phyloP scores from a whole-genome alignment of 169 alveolate genomes.

The Theileria orientalis region DNA sequence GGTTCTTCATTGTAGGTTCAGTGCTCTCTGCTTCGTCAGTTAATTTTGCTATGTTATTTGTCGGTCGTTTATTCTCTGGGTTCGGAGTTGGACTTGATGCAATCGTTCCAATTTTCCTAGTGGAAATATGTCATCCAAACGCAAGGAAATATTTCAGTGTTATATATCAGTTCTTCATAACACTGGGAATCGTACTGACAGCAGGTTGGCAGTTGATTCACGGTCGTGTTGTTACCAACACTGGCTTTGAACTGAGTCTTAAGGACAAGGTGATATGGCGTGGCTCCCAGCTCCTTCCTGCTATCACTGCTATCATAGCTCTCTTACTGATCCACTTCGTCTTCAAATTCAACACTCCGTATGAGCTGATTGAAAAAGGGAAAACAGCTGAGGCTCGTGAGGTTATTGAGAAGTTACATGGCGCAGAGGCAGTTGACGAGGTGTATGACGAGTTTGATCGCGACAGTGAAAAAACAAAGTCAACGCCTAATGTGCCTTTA shows the following conservation, averaged over 20 bases:
- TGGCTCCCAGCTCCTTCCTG: conserved; percentile 62
- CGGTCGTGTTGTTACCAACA: conserved; percentile 46
- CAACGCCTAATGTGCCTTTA: conserved; percentile 47
- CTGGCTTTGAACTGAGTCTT: conserved; percentile 1
- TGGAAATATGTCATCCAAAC: conserved; percentile 79
- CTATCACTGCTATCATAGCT: conserved; percentile 51
- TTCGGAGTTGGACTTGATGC: conserved; percentile 81
- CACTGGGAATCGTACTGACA: conserved; percentile 77
- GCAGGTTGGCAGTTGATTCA: conserved; percentile 70
- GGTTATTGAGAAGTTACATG: conserved; percentile 65
- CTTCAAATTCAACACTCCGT: conserved; percentile 68
- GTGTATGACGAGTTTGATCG: conserved; percentile 57
- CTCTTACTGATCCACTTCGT: conserved; percentile 36
- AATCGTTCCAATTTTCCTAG: conserved; percentile 76
- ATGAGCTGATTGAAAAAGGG: conserved; percentile 65
- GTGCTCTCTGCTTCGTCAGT: conserved; percentile 57
- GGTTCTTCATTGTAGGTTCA: conserved; percentile 63
- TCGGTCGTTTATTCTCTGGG: conserved; percentile 78
- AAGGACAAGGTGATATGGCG: conserved; percentile 68
- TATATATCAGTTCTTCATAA: conserved; percentile 74
- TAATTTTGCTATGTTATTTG: conserved; percentile 66
- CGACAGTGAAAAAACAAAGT: conserved; percentile 60
- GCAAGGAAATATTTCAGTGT: conserved; percentile 77
- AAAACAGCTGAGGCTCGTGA: conserved; percentile 64
- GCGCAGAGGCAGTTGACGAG: conserved; percentile 62